phyloP scores from a whole-genome alignment of 805 yeast genomes.

The Starmerella geochares region DNA sequence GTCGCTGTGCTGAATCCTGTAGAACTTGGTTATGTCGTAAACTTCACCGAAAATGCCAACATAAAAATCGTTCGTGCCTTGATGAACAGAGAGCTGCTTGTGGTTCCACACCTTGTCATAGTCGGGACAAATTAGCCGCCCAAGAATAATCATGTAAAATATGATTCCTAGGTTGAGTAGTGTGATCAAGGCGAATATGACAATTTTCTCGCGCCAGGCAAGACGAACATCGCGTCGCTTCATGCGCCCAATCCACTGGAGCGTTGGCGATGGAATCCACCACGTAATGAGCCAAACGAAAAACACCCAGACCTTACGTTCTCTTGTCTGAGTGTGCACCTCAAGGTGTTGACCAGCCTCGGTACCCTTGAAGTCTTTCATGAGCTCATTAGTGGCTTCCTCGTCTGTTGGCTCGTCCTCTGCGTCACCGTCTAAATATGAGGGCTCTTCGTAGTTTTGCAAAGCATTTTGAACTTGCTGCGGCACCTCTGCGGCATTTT shows the following conservation, averaged over 20 bases:
- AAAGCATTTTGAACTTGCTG: constrained; percentile 16
- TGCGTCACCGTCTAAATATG: constrained; percentile 25
- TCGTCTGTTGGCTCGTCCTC: constrained; percentile 31
- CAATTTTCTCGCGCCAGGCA: constrained; percentile 38
- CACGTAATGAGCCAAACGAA: constrained; percentile 36
- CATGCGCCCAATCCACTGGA: constrained; percentile 33
- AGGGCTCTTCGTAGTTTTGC: constrained; percentile 8
- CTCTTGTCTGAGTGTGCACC: constrained; percentile 28
- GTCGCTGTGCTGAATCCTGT: constrained; percentile 36
- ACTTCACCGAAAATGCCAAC: constrained; percentile 36
- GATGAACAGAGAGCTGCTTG: constrained; percentile 32
- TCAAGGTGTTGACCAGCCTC: constrained; percentile 32
- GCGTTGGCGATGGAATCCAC: constrained; percentile 35
- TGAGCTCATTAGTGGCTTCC: constrained; percentile 24
- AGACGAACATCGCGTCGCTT: constrained; percentile 35
- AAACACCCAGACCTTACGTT: constrained; percentile 33
- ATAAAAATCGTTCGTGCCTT: constrained; percentile 32
- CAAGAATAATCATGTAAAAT: constrained; percentile 37
- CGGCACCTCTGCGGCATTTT: constrained; percentile 16
- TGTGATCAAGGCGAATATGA: constrained; percentile 32
- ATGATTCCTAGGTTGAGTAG: constrained; percentile 33
- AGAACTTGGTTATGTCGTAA: constrained; percentile 36
- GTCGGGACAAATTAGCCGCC: constrained; percentile 35
- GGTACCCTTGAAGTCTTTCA: constrained; percentile 24
- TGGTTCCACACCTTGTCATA: constrained; percentile 36